Conservation (phyloP, 768 basidiomycete genomes). For the Mycena chlorophos region DNA sequence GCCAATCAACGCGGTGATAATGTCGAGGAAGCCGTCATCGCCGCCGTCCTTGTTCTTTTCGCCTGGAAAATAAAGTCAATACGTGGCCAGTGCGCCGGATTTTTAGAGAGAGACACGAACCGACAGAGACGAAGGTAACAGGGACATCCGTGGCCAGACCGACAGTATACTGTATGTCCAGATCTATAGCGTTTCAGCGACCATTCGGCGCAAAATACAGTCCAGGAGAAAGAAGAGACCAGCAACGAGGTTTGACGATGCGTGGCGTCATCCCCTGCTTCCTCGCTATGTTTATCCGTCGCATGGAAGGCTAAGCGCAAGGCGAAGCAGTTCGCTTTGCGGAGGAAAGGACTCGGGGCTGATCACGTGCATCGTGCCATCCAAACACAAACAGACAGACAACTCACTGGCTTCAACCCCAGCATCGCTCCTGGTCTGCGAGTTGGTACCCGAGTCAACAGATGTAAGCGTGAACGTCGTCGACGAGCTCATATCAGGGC, state of each 20-base stretch:
- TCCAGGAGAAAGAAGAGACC: not conserved
- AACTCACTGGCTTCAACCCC: slow-evolving; percentile 31
- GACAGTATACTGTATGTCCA: slow-evolving; percentile 31
- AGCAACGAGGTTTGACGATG: no score
- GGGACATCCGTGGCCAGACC: slow-evolving; percentile 29
- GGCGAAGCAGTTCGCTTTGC: no score
- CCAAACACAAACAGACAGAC: not conserved
- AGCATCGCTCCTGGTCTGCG: slow-evolving; percentile 25
- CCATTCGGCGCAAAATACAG: no score
- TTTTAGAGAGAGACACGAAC: slow-evolving; percentile 4
- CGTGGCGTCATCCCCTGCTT: no score
- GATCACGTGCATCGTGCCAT: no score
- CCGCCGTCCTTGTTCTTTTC: slow-evolving; percentile 13
- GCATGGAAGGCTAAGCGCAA: no score
- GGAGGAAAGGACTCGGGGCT: no score
- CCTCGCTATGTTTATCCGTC: no score
- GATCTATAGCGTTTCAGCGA: no score
- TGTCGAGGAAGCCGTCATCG: slow-evolving; percentile 21
- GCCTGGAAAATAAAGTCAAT: slow-evolving; percentile 12
- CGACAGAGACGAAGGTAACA: slow-evolving; percentile 27
- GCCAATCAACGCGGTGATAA: slow-evolving; percentile 18
- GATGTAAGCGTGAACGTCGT: slow-evolving; percentile 27
- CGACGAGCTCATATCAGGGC: slow-evolving; percentile 27
- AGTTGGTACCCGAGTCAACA: slow-evolving; percentile 31
- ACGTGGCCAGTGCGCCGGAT: slow-evolving; percentile 14